Percentiles rank a stretch among this genome's conserved stretches.
Conservation (phyloP, 371 early-diverging fungal genomes). For the Paramicrosporidium saccamoebae region DNA sequence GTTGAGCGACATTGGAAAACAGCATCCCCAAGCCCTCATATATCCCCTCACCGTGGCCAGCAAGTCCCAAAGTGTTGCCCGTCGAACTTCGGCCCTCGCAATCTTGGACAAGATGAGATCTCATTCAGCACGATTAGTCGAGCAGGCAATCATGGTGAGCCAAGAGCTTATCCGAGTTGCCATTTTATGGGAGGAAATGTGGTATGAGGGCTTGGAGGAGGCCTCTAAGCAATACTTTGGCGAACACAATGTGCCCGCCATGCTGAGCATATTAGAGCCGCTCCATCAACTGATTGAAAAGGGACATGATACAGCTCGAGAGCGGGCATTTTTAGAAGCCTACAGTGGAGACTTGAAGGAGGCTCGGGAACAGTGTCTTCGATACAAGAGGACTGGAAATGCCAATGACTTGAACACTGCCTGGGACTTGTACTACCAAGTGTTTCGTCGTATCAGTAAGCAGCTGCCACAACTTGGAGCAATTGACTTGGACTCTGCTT, state of each 20-base stretch:
- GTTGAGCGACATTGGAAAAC: conserved; percentile 62
- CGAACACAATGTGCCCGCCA: conserved; percentile 52
- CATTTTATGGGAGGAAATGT: conserved; percentile 87
- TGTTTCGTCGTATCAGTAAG: conserved; percentile 47
- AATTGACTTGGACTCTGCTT: conserved; percentile 58
- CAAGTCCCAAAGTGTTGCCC: conserved; percentile 38
- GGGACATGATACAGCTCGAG: conserved; percentile 74
- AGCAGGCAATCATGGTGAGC: conserved; percentile 70
- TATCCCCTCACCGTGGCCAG: conserved; percentile 86
- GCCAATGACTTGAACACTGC: conserved; percentile 60
- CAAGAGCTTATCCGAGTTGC: conserved; percentile 88
- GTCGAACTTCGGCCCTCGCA: conserved; percentile 47
- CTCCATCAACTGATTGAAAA: conserved; percentile 58
- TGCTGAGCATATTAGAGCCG: conserved; percentile 61
- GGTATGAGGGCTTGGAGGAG: conserved; percentile 81
- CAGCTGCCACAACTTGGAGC: conserved; percentile 45
- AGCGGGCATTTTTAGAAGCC: conserved; percentile 69
- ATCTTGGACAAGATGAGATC: conserved; percentile 75
- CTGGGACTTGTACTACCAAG: conserved; percentile 75
- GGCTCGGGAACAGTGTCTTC: conserved; percentile 57
- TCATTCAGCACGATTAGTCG: conserved; percentile 47
- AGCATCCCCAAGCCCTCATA: conserved; percentile 84
- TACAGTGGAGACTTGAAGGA: conserved; percentile 73
- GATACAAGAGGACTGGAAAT: conserved; percentile 36
- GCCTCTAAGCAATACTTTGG: conserved; percentile 57